Evolutionary conservation across 306 rosid genomes (phyloP).

Genomic region (Heteromeles arbutifolia): DNA sequence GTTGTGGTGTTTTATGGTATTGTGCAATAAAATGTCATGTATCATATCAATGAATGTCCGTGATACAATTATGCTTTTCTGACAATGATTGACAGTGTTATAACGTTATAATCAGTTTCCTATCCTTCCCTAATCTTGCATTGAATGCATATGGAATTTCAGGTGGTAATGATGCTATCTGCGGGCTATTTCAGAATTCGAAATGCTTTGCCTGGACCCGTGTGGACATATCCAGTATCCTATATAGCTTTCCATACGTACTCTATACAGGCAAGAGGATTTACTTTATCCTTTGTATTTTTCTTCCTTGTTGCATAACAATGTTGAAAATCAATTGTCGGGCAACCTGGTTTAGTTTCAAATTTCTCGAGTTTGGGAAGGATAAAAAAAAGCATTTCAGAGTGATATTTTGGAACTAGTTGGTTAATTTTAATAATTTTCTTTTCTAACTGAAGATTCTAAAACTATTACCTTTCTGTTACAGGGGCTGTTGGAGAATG

Average conservation of each 20-base stretch:
- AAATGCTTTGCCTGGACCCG: constrained; percentile 65
- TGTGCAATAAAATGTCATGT: neutral
- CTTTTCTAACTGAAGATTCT: neutral
- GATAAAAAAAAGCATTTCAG: neutral
- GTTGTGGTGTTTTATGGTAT: neutral
- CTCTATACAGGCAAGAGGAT: constrained; percentile 75
- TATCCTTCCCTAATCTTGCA: constrained; percentile 10
- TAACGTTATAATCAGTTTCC: neutral
- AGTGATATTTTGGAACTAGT: neutral
- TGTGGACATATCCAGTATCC: constrained; percentile 88
- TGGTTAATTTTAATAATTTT: neutral
- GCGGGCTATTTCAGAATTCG: constrained; percentile 94
- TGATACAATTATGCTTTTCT: neutral
- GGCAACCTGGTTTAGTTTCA: neutral
- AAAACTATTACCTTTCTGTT: constrained; percentile 1
- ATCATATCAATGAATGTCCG: neutral
- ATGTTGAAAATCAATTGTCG: neutral
- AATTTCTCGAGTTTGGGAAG: neutral
- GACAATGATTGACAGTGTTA: neutral
- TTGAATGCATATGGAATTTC: constrained; percentile 24
- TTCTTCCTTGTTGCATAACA: neutral
- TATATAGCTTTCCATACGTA: constrained; percentile 85
- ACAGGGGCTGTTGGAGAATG: constrained; percentile 94
- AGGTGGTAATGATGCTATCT: constrained; percentile 95
- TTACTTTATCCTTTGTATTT: neutral